These are phyloP conservation scores for Ustilago bromivora DNA, from an alignment of 1,284 basidiomycete species.

Conservation along the genomic window DNA sequence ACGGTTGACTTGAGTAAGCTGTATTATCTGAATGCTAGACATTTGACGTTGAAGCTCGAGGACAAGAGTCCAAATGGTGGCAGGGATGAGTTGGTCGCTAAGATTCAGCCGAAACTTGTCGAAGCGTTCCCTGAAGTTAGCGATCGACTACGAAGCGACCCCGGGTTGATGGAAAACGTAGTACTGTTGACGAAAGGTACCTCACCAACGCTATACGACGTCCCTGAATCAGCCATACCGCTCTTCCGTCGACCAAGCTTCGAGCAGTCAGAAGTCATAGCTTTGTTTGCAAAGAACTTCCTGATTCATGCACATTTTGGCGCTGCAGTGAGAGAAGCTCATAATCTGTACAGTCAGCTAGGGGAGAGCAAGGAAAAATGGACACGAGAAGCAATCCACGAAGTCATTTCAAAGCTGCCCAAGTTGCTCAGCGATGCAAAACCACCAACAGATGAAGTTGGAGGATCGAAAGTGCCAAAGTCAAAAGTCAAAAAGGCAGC, in stretches of 20 bases:
- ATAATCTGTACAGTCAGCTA: neutral
- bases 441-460: conserved; percentile 1
- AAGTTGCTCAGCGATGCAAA: conserved; percentile 13
- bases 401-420: conserved; percentile 26
- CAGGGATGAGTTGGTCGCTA: conserved; percentile 29
- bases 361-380: conserved; percentile 9
- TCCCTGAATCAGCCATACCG: conserved; percentile 21
- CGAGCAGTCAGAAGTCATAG: neutral
- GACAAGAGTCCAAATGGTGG: conserved; percentile 18
- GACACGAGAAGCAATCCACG: conserved; percentile 23
- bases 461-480: conserved; percentile 2
- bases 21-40: conserved; percentile 61
- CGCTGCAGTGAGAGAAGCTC: conserved; percentile 12
- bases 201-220: conserved; percentile 30
- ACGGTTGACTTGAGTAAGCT: conserved; percentile 60
- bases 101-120: conserved; percentile 12
- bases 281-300: conserved; percentile 13
- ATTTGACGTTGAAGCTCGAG: conserved; percentile 54
- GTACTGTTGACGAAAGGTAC: conserved; percentile 30
- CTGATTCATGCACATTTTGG: conserved; percentile 29
- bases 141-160: neutral
- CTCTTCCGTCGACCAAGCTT: conserved; percentile 30
- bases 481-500: conserved; percentile 43
- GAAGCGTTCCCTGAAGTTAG: conserved; percentile 17
- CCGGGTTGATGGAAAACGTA: conserved; percentile 16